phyloP scores from a whole-genome alignment of 306 rosid genomes.

The Echinosophora koreensis region DNA sequence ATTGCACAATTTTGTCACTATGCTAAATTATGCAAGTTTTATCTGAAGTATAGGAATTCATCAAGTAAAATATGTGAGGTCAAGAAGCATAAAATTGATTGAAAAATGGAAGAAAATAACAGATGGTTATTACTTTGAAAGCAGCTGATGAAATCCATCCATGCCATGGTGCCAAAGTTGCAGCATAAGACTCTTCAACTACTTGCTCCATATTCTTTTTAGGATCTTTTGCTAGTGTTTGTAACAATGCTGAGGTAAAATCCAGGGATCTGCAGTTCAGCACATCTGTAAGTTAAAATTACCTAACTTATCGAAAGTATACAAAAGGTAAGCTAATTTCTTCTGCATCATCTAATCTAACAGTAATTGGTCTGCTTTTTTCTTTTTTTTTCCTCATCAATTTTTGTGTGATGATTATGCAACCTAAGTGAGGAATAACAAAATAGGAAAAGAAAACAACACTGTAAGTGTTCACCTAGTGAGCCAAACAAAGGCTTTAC shows the following conservation, averaged over 20 bases:
- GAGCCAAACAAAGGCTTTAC: slow-evolving; percentile 87
- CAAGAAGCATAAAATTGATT: slow-evolving; percentile 12
- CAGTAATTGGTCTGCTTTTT: background rate
- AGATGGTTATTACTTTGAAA: slow-evolving; percentile 62
- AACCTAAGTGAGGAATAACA: background rate
- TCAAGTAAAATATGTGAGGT: slow-evolving; percentile 4
- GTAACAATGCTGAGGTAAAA: slow-evolving; percentile 68
- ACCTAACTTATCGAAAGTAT: background rate
- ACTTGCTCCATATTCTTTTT: slow-evolving; percentile 71
- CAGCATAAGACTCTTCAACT: slow-evolving; percentile 77
- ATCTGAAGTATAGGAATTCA: slow-evolving; percentile 25
- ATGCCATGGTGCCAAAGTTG: slow-evolving; percentile 87
- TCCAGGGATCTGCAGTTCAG: slow-evolving; percentile 70
- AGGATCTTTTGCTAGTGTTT: slow-evolving; percentile 58
- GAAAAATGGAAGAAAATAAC: slow-evolving; percentile 7
- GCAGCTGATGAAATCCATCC: slow-evolving; percentile 98
- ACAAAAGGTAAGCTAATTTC: background rate
- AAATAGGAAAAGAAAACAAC: slow-evolving; percentile 29
- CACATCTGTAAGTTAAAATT: slow-evolving; percentile 32
- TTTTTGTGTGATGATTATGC: slow-evolving; percentile 24
- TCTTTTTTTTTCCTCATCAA: background rate
- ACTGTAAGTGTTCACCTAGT: slow-evolving; percentile 62
- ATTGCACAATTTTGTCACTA: slow-evolving; percentile 21
- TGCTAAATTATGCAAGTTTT: slow-evolving; percentile 4
- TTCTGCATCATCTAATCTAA: slow-evolving; percentile 9